Conservation (phyloP, 805 yeast species). For the Yarrowia porcina region DNA sequence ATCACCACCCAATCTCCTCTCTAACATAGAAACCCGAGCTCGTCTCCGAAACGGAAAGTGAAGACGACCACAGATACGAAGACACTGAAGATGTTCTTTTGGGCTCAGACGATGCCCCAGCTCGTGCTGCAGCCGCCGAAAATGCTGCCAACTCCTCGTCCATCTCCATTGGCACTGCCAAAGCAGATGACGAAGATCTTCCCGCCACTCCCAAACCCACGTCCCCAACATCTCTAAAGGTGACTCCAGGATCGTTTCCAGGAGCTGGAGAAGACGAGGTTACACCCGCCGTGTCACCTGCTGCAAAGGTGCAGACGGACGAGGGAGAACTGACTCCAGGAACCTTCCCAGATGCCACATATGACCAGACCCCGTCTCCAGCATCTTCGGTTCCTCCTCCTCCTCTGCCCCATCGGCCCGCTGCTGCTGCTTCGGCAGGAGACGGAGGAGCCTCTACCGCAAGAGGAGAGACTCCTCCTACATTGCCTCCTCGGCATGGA, state of each 20-base stretch:
- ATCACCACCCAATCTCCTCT: background rate
- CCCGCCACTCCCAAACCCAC: background rate
- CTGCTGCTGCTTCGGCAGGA: background rate
- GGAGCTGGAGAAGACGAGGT: background rate
- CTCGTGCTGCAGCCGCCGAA: background rate
- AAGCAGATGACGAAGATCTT: background rate
- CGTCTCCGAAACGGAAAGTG: constrained; percentile 18
- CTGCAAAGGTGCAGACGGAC: background rate
- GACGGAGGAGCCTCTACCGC: background rate
- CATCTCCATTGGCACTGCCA: constrained; percentile 2
- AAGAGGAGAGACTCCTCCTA: constrained; percentile 29
- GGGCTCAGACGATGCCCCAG: constrained; percentile 5
- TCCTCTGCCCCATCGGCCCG: constrained; percentile 26
- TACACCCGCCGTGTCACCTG: background rate
- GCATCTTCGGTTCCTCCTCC: constrained; percentile 23
- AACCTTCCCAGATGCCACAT: constrained; percentile 13
- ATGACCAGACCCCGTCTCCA: background rate
- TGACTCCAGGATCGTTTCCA: constrained; percentile 14
- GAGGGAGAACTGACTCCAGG: constrained; percentile 1
- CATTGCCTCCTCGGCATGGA: constrained; percentile 37
- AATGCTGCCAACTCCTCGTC: background rate
- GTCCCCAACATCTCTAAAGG: background rate
- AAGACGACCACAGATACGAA: constrained; percentile 22
- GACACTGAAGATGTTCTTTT: constrained; percentile 21
- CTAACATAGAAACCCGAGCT: constrained; percentile 17